A percentile compares a stretch with the other conserved stretches of the same genome.
These are phyloP conservation scores for Hippophae tibetana DNA, from an alignment of 306 rosid species.

Conservation along the genomic window DNA sequence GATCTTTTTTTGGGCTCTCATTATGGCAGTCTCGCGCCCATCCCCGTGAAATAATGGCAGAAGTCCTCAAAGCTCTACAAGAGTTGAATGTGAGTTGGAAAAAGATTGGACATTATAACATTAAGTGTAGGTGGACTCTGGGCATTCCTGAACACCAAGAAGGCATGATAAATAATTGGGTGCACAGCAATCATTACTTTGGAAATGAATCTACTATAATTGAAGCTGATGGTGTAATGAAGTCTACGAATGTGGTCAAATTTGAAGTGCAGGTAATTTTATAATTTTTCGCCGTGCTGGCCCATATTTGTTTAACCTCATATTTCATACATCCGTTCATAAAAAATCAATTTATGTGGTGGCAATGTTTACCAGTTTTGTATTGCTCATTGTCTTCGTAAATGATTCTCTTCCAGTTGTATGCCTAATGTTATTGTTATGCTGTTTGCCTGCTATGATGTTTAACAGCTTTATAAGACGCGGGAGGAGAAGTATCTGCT, in stretches of 20 bases:
- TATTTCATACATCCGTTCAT: too few species aligned
- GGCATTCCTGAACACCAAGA: constrained; percentile 37
- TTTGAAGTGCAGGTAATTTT: constrained; percentile 84
- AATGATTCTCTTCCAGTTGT: too few species aligned
- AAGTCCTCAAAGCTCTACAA: constrained; percentile 91
- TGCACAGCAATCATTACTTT: constrained; percentile 36
- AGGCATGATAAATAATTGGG: constrained; percentile 52
- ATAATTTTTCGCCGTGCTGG: too few species aligned
- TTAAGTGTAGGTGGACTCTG: constrained; percentile 76
- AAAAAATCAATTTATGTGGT: too few species aligned
- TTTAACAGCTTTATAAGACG: constrained; percentile 70
- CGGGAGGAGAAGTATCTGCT: constrained; percentile 85
- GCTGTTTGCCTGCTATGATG: neutral
- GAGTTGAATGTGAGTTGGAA: constrained; percentile 84
- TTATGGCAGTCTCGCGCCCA: constrained; percentile 67
- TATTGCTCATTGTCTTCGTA: too few species aligned
- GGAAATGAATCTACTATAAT: constrained; percentile 46
- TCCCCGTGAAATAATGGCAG: constrained; percentile 93
- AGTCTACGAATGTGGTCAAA: constrained; percentile 61
- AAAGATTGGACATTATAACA: constrained; percentile 91
- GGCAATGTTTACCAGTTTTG: too few species aligned
- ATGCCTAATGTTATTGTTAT: constrained; percentile 7
- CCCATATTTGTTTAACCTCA: too few species aligned
- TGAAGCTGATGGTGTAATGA: constrained; percentile 44
- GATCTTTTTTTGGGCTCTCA: constrained; percentile 15